phyloP scores from a whole-genome alignment of 306 rosid species.

The Glycine soja region DNA sequence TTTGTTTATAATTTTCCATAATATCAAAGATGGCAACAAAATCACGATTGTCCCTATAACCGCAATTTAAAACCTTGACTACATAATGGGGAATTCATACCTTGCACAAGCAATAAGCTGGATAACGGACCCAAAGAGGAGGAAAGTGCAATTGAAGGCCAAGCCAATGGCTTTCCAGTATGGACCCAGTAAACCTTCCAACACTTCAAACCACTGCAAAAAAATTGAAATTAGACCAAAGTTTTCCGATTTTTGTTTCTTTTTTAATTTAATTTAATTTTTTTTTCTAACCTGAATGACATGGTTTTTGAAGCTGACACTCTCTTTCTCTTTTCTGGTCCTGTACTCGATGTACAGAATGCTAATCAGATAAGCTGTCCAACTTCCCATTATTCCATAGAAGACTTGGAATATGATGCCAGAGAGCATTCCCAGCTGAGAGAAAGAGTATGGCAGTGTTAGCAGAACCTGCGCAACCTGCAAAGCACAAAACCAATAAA shows the following conservation, averaged over 20 bases:
- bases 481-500: slow-evolving; percentile 23
- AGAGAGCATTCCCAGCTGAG: slow-evolving; percentile 88
- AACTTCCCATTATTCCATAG: slow-evolving; percentile 91
- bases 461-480: slow-evolving; percentile 98
- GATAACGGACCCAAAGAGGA: slow-evolving; percentile 91
- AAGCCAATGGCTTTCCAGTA: slow-evolving; percentile 88
- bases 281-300: slow-evolving; percentile 78
- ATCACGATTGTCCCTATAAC: neutral
- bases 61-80: neutral
- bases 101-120: slow-evolving; percentile 99
- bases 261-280: neutral
- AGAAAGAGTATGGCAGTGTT: slow-evolving; percentile 86
- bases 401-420: slow-evolving; percentile 83
- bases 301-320: slow-evolving; percentile 94
- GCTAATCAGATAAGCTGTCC: slow-evolving; percentile 97
- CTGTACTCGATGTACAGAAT: slow-evolving; percentile 88
- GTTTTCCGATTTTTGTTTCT: neutral
- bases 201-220: slow-evolving; percentile 91
- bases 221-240: neutral
- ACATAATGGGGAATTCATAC: slow-evolving; percentile 46
- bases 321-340: slow-evolving; percentile 84
- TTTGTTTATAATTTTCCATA: neutral
- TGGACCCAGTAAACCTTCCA: slow-evolving; percentile 93
- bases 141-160: slow-evolving; percentile 96
- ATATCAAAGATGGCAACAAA: too few relatives aligned